Conservation (phyloP, 768 basidiomycete genomes). For the Plicaturopsis crispa region DNA sequence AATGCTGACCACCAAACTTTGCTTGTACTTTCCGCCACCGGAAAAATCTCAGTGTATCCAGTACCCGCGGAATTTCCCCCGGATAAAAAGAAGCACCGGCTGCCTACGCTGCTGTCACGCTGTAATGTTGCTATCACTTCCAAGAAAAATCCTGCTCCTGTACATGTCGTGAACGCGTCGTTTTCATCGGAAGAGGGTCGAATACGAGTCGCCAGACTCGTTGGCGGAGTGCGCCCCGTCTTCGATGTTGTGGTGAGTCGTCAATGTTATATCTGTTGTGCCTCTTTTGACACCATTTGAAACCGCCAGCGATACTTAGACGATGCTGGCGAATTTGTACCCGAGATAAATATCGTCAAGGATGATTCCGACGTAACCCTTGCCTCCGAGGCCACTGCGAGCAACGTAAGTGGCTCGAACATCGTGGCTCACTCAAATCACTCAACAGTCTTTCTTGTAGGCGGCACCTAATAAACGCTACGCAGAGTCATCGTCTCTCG, state of each 20-base stretch:
- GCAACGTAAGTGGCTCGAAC: slow-evolving; percentile 3
- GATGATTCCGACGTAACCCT: slow-evolving; percentile 26
- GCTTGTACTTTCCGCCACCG: slow-evolving; percentile 51
- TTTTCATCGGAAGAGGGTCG: slow-evolving; percentile 34
- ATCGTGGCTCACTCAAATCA: neutral
- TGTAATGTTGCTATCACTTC: slow-evolving; percentile 35
- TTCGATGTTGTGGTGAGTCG: slow-evolving; percentile 54
- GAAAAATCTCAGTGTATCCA: slow-evolving; percentile 49
- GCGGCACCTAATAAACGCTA: slow-evolving; percentile 56
- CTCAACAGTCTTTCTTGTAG: slow-evolving; percentile 16
- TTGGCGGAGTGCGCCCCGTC: slow-evolving; percentile 48
- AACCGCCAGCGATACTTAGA: slow-evolving; percentile 44
- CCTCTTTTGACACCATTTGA: slow-evolving; percentile 2
- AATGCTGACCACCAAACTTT: slow-evolving; percentile 30
- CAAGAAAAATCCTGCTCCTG: slow-evolving; percentile 26
- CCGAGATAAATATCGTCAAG: slow-evolving; percentile 32
- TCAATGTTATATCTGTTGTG: neutral
- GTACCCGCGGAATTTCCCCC: slow-evolving; percentile 38
- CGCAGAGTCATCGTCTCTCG: slow-evolving; percentile 50
- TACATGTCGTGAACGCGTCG: slow-evolving; percentile 36
- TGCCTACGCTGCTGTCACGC: slow-evolving; percentile 44
- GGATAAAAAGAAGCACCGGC: slow-evolving; percentile 34
- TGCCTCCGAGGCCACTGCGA: slow-evolving; percentile 12
- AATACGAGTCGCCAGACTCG: slow-evolving; percentile 46
- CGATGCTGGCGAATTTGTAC: slow-evolving; percentile 43